These are phyloP conservation scores for Sporothrix brasiliensis DNA, from an alignment of 2,329 filamentous ascomycete genomes.

Conservation along the genomic window DNA sequence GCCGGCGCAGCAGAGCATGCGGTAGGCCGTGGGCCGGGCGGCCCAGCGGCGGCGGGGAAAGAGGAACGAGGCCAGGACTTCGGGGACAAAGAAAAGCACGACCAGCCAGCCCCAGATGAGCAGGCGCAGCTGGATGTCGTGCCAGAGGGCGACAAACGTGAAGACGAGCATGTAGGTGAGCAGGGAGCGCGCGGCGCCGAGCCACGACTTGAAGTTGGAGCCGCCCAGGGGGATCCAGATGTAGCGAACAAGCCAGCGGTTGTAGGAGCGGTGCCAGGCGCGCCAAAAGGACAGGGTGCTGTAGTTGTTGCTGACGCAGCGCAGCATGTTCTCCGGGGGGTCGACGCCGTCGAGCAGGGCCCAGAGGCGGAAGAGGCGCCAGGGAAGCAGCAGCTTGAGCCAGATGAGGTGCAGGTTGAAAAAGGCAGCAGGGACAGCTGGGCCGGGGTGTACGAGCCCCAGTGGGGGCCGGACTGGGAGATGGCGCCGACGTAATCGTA, in stretches of 20 bases:
- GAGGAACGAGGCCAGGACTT: slow-evolving; percentile 69
- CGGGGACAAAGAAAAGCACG: slow-evolving; percentile 89
- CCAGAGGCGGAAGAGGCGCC: slow-evolving; percentile 99
- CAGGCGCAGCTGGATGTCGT: slow-evolving; percentile 88
- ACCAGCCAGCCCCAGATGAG: slow-evolving; percentile 97
- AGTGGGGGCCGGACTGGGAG: slow-evolving; percentile 75
- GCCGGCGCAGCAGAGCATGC: slow-evolving; percentile 77
- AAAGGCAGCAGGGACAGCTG: slow-evolving; percentile 86
- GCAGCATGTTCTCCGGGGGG: slow-evolving; percentile 96
- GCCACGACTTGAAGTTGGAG: slow-evolving; percentile 52
- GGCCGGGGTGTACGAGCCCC: slow-evolving; percentile 80
- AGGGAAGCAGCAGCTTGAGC: slow-evolving; percentile 94
- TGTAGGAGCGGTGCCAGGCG: slow-evolving; percentile 92
- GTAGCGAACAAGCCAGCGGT: slow-evolving; percentile 92
- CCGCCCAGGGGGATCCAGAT: slow-evolving; percentile 92
- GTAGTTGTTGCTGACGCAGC: slow-evolving; percentile 95
- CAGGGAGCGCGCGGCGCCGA: slow-evolving; percentile 60
- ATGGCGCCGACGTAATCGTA: slow-evolving; percentile 94
- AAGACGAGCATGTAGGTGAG: slow-evolving; percentile 83
- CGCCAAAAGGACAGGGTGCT: slow-evolving; percentile 92
- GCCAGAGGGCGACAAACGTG: slow-evolving; percentile 96
- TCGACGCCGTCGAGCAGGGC: slow-evolving; percentile 86
- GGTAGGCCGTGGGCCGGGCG: slow-evolving; percentile 69
- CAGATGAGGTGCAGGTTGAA: slow-evolving; percentile 98
- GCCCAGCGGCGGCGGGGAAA: slow-evolving; percentile 78